Percentiles rank a stretch among this genome's conserved stretches.
Evolutionary conservation across 306 rosid species (phyloP).

Genomic region (Cicer chorassanicum): DNA sequence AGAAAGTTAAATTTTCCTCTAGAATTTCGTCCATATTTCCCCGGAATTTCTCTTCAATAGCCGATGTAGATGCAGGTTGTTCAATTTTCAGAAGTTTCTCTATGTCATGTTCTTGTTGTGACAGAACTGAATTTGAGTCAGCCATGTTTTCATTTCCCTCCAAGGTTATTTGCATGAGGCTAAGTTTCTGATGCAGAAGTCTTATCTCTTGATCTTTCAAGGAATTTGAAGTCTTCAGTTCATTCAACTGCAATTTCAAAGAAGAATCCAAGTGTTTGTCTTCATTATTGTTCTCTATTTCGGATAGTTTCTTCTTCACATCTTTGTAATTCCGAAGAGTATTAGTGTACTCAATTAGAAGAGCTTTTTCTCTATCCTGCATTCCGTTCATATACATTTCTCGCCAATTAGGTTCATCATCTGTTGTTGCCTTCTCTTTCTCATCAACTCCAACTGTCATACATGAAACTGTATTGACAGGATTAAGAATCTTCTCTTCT

Average conservation of each 20-base stretch:
- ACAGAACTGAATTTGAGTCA: conserved; percentile 39
- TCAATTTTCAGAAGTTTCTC: conserved; percentile 45
- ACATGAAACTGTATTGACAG: conserved; percentile 31
- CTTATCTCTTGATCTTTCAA: conserved; percentile 84
- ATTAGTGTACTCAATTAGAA: conserved; percentile 77
- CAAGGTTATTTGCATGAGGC: conserved; percentile 61
- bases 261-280: conserved; percentile 55
- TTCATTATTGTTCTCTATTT: conserved; percentile 61
- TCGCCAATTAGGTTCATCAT: conserved; percentile 85
- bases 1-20: conserved; percentile 87
- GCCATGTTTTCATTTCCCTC: conserved; percentile 52
- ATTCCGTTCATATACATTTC: conserved; percentile 69
- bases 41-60: conserved; percentile 73
- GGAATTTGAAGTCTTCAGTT: conserved; percentile 65
- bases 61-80: conserved; percentile 53
- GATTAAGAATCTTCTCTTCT: conserved; percentile 40
- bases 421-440: conserved; percentile 41
- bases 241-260: conserved; percentile 53
- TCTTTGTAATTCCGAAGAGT: conserved; percentile 86
- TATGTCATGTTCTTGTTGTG: conserved; percentile 32
- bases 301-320: conserved; percentile 70
- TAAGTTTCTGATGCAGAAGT: conserved; percentile 68
- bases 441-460: conserved; percentile 44
- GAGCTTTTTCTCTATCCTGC: conserved; percentile 67
- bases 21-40: conserved; percentile 73